A percentile compares a stretch with the other conserved stretches of the same genome.
These are phyloP conservation scores for Kodamaea alishanica DNA, from an alignment of 1,139 yeast species.

Conservation along the genomic window DNA sequence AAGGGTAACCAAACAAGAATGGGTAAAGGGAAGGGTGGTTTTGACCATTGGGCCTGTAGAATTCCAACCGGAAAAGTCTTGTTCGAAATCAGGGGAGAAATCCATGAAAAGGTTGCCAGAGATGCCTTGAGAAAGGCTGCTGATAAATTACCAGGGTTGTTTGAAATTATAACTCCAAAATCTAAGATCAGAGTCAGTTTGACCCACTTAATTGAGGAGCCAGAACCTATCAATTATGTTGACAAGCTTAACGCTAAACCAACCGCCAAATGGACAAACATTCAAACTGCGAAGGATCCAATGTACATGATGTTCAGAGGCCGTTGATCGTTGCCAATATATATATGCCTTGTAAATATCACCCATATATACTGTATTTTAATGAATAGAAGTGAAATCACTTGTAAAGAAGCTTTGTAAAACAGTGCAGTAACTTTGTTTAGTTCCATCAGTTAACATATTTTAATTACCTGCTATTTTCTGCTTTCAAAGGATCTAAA, in stretches of 20 bases:
- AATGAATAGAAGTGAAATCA: slow-evolving; percentile 4
- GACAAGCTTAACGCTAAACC: slow-evolving; percentile 59
- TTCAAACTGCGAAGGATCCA: slow-evolving; percentile 47
- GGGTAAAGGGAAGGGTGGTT: slow-evolving; percentile 99
- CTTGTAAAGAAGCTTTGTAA: background rate
- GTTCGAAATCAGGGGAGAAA: slow-evolving; percentile 75
- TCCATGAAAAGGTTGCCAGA: slow-evolving; percentile 87
- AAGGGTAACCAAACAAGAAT: slow-evolving; percentile 99
- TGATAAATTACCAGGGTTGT: slow-evolving; percentile 87
- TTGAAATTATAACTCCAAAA: slow-evolving; percentile 73
- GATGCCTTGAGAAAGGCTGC: slow-evolving; percentile 92
- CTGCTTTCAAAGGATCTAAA: background rate
- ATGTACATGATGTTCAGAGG: slow-evolving; percentile 54
- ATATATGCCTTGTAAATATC: slow-evolving; percentile 1
- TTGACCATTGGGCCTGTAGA: slow-evolving; percentile 95
- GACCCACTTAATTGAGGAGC: slow-evolving; percentile 40
- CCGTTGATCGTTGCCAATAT: slow-evolving; percentile 30
- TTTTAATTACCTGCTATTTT: background rate
- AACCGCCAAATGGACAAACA: slow-evolving; percentile 55
- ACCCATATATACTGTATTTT: slow-evolving; percentile 1
- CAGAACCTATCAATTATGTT: slow-evolving; percentile 50
- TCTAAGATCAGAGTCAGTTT: slow-evolving; percentile 74
- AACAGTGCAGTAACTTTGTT: background rate
- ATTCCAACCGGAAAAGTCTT: slow-evolving; percentile 93
- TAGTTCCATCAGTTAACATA: background rate